Percentiles rank a stretch among this genome's conserved stretches.
phyloP scores from a whole-genome alignment of 148 eudicot genomes.

The Rhododendron simsii region DNA sequence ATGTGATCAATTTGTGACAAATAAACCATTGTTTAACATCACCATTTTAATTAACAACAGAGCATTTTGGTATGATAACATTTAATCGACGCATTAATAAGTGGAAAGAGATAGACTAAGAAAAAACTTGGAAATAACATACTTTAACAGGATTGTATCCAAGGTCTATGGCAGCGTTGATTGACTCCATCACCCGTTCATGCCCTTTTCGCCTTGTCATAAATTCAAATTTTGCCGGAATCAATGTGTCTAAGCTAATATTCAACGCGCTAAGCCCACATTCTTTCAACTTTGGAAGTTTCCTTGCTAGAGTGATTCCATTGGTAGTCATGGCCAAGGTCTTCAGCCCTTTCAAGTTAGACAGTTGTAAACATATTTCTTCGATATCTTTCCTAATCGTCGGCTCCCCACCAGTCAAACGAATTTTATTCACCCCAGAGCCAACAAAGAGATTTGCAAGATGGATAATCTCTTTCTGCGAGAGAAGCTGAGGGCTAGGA shows the following conservation, averaged over 20 bases:
- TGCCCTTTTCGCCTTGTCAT: slow-evolving; percentile 91
- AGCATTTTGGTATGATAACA: neutral
- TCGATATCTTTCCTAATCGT: slow-evolving; percentile 83
- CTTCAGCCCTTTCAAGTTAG: slow-evolving; percentile 68
- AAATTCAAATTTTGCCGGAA: slow-evolving; percentile 82
- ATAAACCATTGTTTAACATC: neutral
- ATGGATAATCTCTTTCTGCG: slow-evolving; percentile 64
- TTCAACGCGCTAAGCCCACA: slow-evolving; percentile 71
- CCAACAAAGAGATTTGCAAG: slow-evolving; percentile 76
- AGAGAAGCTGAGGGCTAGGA: slow-evolving; percentile 55
- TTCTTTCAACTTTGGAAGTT: slow-evolving; percentile 82
- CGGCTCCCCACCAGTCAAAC: slow-evolving; percentile 97
- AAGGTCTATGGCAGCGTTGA: slow-evolving; percentile 63
- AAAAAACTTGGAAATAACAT: slow-evolving; percentile 13
- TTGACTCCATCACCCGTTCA: slow-evolving; percentile 79
- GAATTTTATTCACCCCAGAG: slow-evolving; percentile 84
- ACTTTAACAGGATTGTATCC: slow-evolving; percentile 93
- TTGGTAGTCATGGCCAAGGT: slow-evolving; percentile 87
- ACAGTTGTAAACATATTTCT: slow-evolving; percentile 69
- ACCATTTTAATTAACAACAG: neutral
- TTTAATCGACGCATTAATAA: neutral
- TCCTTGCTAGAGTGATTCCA: slow-evolving; percentile 71
- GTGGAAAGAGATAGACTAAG: neutral
- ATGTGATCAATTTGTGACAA: neutral
- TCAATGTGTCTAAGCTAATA: slow-evolving; percentile 85